Evolutionary conservation across 2,329 filamentous ascomycete genomes (phyloP), one percentile per base, ranked within the genome.

Genomic region (Aureobasidium musti): DNA sequence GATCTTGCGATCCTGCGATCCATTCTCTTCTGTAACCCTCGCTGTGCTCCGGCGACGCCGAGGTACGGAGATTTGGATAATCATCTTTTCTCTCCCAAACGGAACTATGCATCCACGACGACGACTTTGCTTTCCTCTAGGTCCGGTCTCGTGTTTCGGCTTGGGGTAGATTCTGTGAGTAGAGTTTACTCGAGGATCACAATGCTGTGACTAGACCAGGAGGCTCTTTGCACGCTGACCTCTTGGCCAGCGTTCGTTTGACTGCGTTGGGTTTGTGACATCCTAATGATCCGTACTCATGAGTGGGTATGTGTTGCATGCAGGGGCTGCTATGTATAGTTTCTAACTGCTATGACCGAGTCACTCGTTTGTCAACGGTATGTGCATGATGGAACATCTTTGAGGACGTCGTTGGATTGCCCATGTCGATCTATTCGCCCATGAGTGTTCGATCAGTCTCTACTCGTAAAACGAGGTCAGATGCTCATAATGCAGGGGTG

Each of bases 1-100:
- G 33, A 35, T 39, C 35, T 41, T 56, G 21, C 23, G 35, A 56
- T 39, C 53, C 23, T 17, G 35, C 35, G 35, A 56, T 26, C 53
- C 13, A 39, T 30, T 33, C 49, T 30, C 28, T 41, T 26, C n/a
- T 56, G n/a, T 17, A 23, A 23, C 52, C 52, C n/a, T 56, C n/a
- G 52, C 52, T 56, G 14, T 41, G 21, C 53, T 39, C 35, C 53
- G 53, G 53, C 13, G 21, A 26, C 21, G 53, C 53, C 53, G 53
- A 56, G 35, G 14, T 28, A 41, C 30, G 53, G 53, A 56, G 17
- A 56, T 56, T 56, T 56, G 33, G 53, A 56, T 56, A 35, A 28
- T 41, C 35, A 56, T 39, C 35, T 56, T 56, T 13, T 7, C 14
- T 17, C 30, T 11, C 30, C 52, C 33, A 21, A 54, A 37, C 11